A percentile compares a stretch with the other conserved stretches of the same genome.
These are phyloP conservation scores for Hypoxylon crocopeplum DNA, from an alignment of 495 filamentous ascomycete genomes.

Conservation along the genomic window DNA sequence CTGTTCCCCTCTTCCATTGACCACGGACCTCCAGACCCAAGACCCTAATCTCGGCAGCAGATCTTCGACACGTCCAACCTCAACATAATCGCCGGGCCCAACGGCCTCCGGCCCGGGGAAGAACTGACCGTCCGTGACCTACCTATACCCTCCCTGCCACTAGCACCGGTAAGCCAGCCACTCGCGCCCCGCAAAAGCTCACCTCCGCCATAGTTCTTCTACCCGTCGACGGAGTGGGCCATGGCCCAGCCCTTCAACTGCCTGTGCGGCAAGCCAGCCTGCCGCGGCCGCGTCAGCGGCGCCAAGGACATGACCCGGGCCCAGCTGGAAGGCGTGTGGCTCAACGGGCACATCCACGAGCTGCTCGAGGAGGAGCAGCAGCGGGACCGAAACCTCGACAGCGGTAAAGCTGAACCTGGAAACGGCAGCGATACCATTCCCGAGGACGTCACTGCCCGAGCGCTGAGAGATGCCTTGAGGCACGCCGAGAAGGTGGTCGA, in stretches of 20 bases:
- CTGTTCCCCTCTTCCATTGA: background rate
- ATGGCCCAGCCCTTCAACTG: slow-evolving; percentile 79
- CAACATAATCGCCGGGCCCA: slow-evolving; percentile 66
- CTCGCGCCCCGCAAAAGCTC: slow-evolving; percentile 22
- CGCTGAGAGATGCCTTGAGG: slow-evolving; percentile 43
- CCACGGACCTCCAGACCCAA: background rate
- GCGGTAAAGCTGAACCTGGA: slow-evolving; percentile 19
- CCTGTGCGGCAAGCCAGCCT: slow-evolving; percentile 60
- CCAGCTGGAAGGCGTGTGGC: slow-evolving; percentile 55
- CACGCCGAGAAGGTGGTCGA: slow-evolving; percentile 51
- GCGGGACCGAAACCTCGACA: background rate
- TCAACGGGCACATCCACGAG: slow-evolving; percentile 63
- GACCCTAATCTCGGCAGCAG: slow-evolving; percentile 29
- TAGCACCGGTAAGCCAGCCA: slow-evolving; percentile 18
- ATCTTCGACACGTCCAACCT: slow-evolving; percentile 71
- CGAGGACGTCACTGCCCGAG: slow-evolving; percentile 38
- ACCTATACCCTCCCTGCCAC: no score
- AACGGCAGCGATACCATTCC: slow-evolving; percentile 22
- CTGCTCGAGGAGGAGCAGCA: slow-evolving; percentile 50
- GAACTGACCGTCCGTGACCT: slow-evolving; percentile 61
- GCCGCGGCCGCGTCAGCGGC: slow-evolving; percentile 60
- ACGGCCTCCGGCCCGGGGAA: slow-evolving; percentile 64
- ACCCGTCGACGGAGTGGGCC: slow-evolving; percentile 76
- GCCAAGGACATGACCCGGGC: slow-evolving; percentile 57
- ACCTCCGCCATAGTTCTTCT: slow-evolving; percentile 64